Base-by-base conservation (phyloP, 768 basidiomycete species). In the Boletus subcaerulescens region DNA sequence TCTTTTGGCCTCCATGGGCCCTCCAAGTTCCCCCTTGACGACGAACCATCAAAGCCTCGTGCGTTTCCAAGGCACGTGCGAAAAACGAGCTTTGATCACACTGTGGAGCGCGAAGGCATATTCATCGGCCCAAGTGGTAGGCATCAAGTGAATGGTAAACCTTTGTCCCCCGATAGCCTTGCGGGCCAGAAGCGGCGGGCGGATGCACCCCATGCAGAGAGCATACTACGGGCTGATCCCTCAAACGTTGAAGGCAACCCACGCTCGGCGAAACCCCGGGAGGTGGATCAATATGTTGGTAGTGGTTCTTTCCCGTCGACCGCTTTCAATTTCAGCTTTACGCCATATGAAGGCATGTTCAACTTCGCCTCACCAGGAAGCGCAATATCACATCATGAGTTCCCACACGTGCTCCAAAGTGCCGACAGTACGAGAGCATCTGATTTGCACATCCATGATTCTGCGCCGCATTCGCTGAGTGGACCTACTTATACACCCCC, bases 81-180 rank as follows among this genome's bases (percentile, higher is more conserved):
- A 57, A 97, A 97, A 77, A 92, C 93, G 44, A 93, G 91, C 71
- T 96, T 94, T 69, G 93, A 97, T 71, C 93, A 94, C 72, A 94
- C 93, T 4, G 86, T 95, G 39, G 80, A 81, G 36, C 82, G 81
- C 59, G 84, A 87, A 57, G 82, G 79, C 36, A 79, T 86, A 51
- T 74, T 84, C 55, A 65, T 75, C 31, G 82, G 80, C 40, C 71
- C 83, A 46, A 80, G 79, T 61, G 86, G 87, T 53, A 78, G 89
- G 46, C 89, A 92, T 73, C 88, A 91, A 69, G 85, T 90, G 59
- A 88, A 91, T 66, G 87, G 88, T 35, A 86, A 85, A 67, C 84
- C 90, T 38, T 69, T 84, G 59, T 77, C 81, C 41, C 80, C 84
- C 53, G 86, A 86, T 60, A 81, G 79, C 67, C 67, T 84, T 47